Evolutionary conservation across 306 rosid genomes (phyloP), one percentile per base, ranked within the genome.

Genomic region (Canavalia gladiata): DNA sequence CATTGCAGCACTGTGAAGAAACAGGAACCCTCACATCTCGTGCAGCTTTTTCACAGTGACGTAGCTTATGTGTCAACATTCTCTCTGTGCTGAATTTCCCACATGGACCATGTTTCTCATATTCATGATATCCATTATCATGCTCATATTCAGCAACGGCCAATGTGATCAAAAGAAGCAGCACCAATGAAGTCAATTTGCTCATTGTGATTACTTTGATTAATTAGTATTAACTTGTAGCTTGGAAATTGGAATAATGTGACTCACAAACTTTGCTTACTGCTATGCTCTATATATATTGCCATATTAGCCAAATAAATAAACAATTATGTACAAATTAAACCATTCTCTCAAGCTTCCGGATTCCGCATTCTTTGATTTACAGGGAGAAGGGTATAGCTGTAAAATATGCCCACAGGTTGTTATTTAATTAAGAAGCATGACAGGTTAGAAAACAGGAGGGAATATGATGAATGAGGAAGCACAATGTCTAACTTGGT

Each of bases 1-100:
- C 39, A 0, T 57, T 57, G 68, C 78, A 74, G 42, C 78, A 74
- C 12, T 42, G 41, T 42, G 42, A 10, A 8, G 78, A 57, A 28
- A 74, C 78, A 2, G 69, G 68, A 42, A 4, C 58, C 0, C 5
- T 0, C 69, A 6, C 79, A 4, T 43, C n/a, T 5, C 31, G 0
- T 7, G 69, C 79, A 1, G 79, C 33, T 46, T 75, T 75, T 18
- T 11, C 57, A 0, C 79, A 75, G 37, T 76, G 80, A n/a, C 80
- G 72, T 18, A 76, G 47, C 3, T 33, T 46, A 49, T 75, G 80
- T 1, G 80, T 75, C 10, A 75, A 8, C 9, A 62, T 60, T 47
- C 80, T 75, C 0, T 25, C 29, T 18, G 54, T 6, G 41, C 55
- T 74, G 8, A 55, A 74, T 68, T 74, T 74, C 2, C 80, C 71